phyloP scores from a whole-genome alignment of 495 filamentous ascomycete species.

The Neurospora pannonica region DNA sequence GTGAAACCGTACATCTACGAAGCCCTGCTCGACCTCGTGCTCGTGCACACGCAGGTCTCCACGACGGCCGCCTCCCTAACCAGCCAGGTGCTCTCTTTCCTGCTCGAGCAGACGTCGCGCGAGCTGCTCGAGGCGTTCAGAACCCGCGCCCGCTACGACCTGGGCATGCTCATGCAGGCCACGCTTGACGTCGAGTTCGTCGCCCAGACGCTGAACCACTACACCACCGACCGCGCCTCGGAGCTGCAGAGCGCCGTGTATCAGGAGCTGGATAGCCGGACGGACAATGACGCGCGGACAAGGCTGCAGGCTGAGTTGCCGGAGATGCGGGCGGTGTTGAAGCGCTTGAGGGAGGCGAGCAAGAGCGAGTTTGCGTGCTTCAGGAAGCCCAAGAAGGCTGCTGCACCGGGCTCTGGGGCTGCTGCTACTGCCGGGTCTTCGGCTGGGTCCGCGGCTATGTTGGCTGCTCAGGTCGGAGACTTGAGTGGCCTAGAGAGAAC shows the following conservation, averaged over 20 bases:
- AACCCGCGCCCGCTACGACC: conserved; percentile 53
- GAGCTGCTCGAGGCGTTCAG: conserved; percentile 66
- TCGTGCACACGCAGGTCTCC: conserved; percentile 83
- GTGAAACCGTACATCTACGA: conserved; percentile 85
- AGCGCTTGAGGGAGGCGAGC: conserved; percentile 70
- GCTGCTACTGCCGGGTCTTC: neutral
- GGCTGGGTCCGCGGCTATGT: neutral
- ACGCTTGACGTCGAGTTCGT: conserved; percentile 96
- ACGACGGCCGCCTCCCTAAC: conserved; percentile 69
- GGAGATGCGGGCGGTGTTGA: conserved; percentile 77
- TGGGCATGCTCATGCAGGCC: conserved; percentile 87
- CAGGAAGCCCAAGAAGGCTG: conserved; percentile 37
- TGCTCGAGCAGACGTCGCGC: conserved; percentile 65
- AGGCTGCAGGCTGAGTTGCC: conserved; percentile 76
- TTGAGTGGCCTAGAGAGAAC: conserved; percentile 9
- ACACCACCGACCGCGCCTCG: conserved; percentile 72
- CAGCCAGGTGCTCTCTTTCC: conserved; percentile 62
- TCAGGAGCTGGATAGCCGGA: conserved; percentile 73
- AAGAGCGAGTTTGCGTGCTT: conserved; percentile 82
- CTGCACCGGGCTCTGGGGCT: neutral
- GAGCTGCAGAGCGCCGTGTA: conserved; percentile 81
- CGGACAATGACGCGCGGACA: conserved; percentile 71
- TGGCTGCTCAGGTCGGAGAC: neutral
- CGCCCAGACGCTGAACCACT: conserved; percentile 80
- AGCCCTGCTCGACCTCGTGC: conserved; percentile 68